Percentiles rank a stretch among this genome's conserved stretches.
phyloP scores from a whole-genome alignment of 371 early-diverging fungal species.

The Mucor sp. region DNA sequence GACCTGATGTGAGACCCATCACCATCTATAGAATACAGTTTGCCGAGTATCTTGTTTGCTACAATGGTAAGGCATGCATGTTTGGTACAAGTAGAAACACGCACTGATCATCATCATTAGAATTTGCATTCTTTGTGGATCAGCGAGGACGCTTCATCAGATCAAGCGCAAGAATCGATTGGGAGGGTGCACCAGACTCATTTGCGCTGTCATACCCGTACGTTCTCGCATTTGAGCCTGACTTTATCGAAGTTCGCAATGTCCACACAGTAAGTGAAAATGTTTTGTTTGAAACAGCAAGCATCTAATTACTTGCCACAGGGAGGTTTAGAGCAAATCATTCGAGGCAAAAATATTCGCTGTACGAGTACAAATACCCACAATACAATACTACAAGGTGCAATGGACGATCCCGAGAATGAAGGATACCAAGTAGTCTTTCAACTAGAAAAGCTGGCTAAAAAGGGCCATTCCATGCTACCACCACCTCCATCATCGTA shows the following conservation, averaged over 20 bases:
- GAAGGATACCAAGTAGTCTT: slow-evolving; percentile 44
- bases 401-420: slow-evolving; percentile 47
- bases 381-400: slow-evolving; percentile 53
- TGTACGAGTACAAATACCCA: slow-evolving; percentile 56
- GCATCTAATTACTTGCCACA: not conserved
- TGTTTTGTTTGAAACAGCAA: not conserved
- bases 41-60: slow-evolving; percentile 85
- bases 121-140: slow-evolving; percentile 92
- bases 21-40: slow-evolving; percentile 79
- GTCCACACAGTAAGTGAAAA: slow-evolving; percentile 59
- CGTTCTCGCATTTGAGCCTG: slow-evolving; percentile 83
- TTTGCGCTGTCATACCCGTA: slow-evolving; percentile 80
- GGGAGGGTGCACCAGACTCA: slow-evolving; percentile 74
- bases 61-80: slow-evolving; percentile 57
- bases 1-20: slow-evolving; percentile 63
- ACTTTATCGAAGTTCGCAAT: slow-evolving; percentile 88
- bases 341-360: slow-evolving; percentile 62
- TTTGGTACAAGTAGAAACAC: not conserved
- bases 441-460: slow-evolving; percentile 26
- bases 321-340: slow-evolving; percentile 30
- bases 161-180: slow-evolving; percentile 72
- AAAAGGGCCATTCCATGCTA: not conserved
- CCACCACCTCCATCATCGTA: not conserved
- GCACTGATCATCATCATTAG: slow-evolving; percentile 21
- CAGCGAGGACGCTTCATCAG: slow-evolving; percentile 79